Conservation (phyloP, 2,329 filamentous ascomycete genomes). For the Tolypocladium ophioglossoides region DNA sequence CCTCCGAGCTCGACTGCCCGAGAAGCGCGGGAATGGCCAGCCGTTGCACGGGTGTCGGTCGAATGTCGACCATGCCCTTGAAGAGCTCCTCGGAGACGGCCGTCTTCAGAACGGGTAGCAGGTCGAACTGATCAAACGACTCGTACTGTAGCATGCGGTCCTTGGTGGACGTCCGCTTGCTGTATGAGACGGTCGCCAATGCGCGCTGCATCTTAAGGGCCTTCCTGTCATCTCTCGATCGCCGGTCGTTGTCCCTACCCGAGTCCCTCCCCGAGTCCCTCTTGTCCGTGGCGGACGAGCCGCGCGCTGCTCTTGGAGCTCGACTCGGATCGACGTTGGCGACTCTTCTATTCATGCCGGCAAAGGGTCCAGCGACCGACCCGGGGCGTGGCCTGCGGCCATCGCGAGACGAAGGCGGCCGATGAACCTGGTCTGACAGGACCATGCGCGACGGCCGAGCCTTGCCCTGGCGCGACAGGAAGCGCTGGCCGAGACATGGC, state of each 20-base stretch:
- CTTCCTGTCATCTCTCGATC: slow-evolving; percentile 39
- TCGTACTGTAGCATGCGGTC: slow-evolving; percentile 55
- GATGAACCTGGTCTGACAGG: slow-evolving; percentile 42
- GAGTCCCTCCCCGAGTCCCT: slow-evolving; percentile 4
- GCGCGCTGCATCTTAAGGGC: slow-evolving; percentile 90
- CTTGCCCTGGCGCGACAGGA: slow-evolving; percentile 22
- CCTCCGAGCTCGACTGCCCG: slow-evolving; percentile 32
- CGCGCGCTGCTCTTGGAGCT: slow-evolving; percentile 7
- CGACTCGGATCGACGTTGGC: slow-evolving; percentile 26
- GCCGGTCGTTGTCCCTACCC: slow-evolving; percentile 24
- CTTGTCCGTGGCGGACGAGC: not conserved
- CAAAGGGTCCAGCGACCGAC: slow-evolving; percentile 37
- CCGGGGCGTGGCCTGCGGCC: slow-evolving; percentile 26
- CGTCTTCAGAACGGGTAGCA: slow-evolving; percentile 61
- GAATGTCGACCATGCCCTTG: slow-evolving; percentile 60
- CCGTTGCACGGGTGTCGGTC: slow-evolving; percentile 80
- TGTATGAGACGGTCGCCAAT: slow-evolving; percentile 67
- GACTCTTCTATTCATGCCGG: slow-evolving; percentile 44
- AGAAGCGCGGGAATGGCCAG: slow-evolving; percentile 79
- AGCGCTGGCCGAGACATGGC: slow-evolving; percentile 24
- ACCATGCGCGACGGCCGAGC: slow-evolving; percentile 45
- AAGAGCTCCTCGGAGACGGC: slow-evolving; percentile 66
- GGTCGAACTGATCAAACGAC: slow-evolving; percentile 69
- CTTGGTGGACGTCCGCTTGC: slow-evolving; percentile 43
- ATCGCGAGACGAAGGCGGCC: slow-evolving; percentile 22